These are phyloP conservation scores for Logfia minima DNA, from an alignment of 129 eudicot genomes.

Conservation along the genomic window DNA sequence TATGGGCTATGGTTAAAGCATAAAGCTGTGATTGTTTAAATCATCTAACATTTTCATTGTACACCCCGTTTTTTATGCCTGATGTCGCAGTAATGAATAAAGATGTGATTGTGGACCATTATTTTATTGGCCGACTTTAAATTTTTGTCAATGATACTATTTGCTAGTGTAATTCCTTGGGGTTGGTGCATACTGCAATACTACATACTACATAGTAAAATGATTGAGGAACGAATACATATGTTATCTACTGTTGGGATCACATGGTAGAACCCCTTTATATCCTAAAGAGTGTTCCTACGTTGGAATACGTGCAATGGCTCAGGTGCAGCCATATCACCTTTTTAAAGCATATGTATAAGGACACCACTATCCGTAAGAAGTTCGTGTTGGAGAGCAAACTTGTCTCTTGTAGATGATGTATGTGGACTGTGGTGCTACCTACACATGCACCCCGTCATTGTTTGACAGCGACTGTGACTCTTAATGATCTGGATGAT, in stretches of 20 bases:
- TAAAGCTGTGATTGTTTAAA: constrained; percentile 3
- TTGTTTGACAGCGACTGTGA: constrained; percentile 30
- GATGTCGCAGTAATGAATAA: constrained; percentile 12
- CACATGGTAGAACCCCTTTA: constrained; percentile 43
- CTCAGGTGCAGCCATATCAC: constrained; percentile 28
- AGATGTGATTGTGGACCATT: constrained; percentile 22
- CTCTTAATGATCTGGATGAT: constrained; percentile 31
- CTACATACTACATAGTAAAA: constrained; percentile 15
- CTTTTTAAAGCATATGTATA: constrained; percentile 34
- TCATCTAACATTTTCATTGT: constrained; percentile 17
- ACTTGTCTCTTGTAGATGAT: constrained; percentile 30
- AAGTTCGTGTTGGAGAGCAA: constrained; percentile 18
- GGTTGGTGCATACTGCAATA: constrained; percentile 11
- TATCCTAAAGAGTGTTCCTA: constrained; percentile 32
- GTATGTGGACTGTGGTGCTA: constrained; percentile 19
- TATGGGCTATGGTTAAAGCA: neutral
- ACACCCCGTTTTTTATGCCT: constrained; percentile 5
- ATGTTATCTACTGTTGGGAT: constrained; percentile 31
- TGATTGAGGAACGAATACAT: constrained; percentile 23
- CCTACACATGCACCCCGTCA: constrained; percentile 23
- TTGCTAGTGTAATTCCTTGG: constrained; percentile 6
- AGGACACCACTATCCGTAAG: constrained; percentile 28
- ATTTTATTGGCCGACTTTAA: neutral
- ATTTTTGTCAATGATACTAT: neutral
- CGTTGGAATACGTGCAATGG: constrained; percentile 27